Percentiles rank a stretch among this genome's conserved stretches.
These are phyloP conservation scores for Alternaria tenuissima DNA, from an alignment of 2,329 filamentous ascomycete genomes.

Conservation along the genomic window DNA sequence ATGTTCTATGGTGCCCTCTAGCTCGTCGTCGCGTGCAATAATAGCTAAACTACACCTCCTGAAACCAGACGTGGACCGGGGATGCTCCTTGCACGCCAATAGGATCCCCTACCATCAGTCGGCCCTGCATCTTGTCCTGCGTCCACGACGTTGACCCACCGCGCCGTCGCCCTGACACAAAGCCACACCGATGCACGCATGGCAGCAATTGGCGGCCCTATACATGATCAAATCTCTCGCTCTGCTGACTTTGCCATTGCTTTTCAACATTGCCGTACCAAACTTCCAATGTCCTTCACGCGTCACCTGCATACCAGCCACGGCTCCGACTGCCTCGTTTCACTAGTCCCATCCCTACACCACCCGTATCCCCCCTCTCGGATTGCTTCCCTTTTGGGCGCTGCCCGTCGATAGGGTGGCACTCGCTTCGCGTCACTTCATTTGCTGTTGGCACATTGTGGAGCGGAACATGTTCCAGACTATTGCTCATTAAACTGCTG, in stretches of 20 bases:
- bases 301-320: not conserved
- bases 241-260: not conserved
- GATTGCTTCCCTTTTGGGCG: conserved; percentile 28
- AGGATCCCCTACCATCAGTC: conserved; percentile 19
- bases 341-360: conserved; percentile 15
- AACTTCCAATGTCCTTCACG: not conserved
- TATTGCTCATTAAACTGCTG: conserved; percentile 33
- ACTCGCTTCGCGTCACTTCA: conserved; percentile 27
- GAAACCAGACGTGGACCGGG: conserved; percentile 27
- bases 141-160: conserved; percentile 28
- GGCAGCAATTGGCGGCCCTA: conserved; percentile 13
- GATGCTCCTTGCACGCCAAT: conserved; percentile 28
- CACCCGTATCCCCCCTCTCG: conserved; percentile 15
- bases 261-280: not conserved
- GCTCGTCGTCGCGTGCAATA: conserved; percentile 16
- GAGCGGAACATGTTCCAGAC: conserved; percentile 25
- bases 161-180: conserved; percentile 19
- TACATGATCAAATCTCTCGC: not conserved
- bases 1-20: conserved; percentile 16
- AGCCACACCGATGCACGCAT: conserved; percentile 5
- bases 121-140: conserved; percentile 27
- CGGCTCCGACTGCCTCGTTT: conserved; percentile 25
- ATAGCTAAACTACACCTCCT: conserved; percentile 33
- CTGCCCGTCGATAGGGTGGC: conserved; percentile 27
- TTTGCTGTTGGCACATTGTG: conserved; percentile 21